These are phyloP conservation scores for Olyra latifolia DNA, from an alignment of 176 grass and related monocot genomes.

Conservation along the genomic window DNA sequence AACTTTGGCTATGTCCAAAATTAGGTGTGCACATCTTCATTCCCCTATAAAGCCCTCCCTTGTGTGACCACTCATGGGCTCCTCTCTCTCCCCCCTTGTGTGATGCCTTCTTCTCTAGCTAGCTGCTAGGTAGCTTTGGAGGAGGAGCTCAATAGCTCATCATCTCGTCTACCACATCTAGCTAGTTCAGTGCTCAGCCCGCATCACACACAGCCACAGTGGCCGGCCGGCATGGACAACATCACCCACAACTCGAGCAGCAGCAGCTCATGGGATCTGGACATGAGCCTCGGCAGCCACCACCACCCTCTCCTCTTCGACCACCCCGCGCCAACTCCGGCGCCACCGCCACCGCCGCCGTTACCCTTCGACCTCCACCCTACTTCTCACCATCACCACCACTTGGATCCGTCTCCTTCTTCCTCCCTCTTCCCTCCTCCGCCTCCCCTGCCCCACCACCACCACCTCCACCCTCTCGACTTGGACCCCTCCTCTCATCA, in stretches of 20 bases:
- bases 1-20: too few relatives aligned
- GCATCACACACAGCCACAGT: too few relatives aligned
- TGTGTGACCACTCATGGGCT: conserved; percentile 56
- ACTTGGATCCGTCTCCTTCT: conserved; percentile 44
- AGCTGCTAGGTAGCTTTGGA: conserved; percentile 15
- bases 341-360: conserved; percentile 30
- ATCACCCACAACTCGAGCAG: conserved; percentile 64
- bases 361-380: conserved; percentile 43
- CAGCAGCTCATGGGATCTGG: conserved; percentile 87
- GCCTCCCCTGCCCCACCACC: neutral
- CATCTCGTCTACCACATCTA: conserved; percentile 27
- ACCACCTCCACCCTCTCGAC: conserved; percentile 39
- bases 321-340: conserved; percentile 27
- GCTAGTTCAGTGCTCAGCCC: conserved; percentile 7
- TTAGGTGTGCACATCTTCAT: too few relatives aligned
- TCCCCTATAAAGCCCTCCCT: conserved; percentile 58
- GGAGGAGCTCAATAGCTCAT: conserved; percentile 18
- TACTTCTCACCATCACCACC: conserved; percentile 34
- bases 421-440: conserved; percentile 43
- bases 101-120: neutral
- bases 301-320: conserved; percentile 68
- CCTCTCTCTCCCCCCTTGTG: conserved; percentile 16
- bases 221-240: conserved; percentile 52
- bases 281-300: conserved; percentile 83
- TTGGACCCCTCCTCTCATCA: conserved; percentile 6